Percentiles rank a stretch among this genome's conserved stretches.
phyloP scores from a whole-genome alignment of 2,329 filamentous ascomycete genomes.

The Thelonectria olida region DNA sequence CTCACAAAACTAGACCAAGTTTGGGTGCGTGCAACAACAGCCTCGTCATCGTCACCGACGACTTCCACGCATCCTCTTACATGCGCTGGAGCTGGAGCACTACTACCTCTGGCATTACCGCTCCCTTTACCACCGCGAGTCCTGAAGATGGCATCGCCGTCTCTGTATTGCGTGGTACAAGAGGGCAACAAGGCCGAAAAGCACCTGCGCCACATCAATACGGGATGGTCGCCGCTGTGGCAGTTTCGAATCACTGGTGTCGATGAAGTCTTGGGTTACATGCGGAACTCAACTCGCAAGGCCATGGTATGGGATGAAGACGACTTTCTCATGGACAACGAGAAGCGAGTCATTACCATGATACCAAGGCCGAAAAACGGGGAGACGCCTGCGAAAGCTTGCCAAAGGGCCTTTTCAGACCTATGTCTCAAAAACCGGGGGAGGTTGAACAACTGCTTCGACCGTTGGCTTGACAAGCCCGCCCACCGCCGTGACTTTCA shows the following conservation, averaged over 20 bases:
- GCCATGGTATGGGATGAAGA: slow-evolving; percentile 28
- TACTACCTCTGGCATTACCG: slow-evolving; percentile 7
- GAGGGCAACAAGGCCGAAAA: slow-evolving; percentile 33
- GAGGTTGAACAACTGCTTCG: slow-evolving; percentile 38
- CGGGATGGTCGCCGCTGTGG: too few relatives aligned
- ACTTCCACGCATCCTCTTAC: background rate
- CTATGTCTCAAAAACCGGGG: slow-evolving; percentile 41
- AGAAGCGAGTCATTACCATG: slow-evolving; percentile 32
- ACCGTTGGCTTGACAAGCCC: slow-evolving; percentile 37
- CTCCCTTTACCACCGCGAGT: slow-evolving; percentile 6
- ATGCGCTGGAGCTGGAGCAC: slow-evolving; percentile 12
- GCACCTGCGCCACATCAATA: background rate
- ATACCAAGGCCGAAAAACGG: slow-evolving; percentile 30
- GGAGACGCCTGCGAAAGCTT: slow-evolving; percentile 19
- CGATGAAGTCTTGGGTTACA: slow-evolving; percentile 31
- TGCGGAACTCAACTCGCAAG: slow-evolving; percentile 21
- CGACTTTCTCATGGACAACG: slow-evolving; percentile 19
- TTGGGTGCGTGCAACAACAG: slow-evolving; percentile 16
- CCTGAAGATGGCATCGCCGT: background rate
- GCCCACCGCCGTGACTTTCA: slow-evolving; percentile 37
- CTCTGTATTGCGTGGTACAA: slow-evolving; percentile 29
- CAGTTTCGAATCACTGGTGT: slow-evolving; percentile 29
- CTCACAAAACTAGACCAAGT: slow-evolving; percentile 12
- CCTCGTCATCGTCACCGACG: slow-evolving; percentile 1
- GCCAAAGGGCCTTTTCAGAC: slow-evolving; percentile 27